phyloP scores from a whole-genome alignment of 495 filamentous ascomycete genomes.

The Parachaetomium inaequale region DNA sequence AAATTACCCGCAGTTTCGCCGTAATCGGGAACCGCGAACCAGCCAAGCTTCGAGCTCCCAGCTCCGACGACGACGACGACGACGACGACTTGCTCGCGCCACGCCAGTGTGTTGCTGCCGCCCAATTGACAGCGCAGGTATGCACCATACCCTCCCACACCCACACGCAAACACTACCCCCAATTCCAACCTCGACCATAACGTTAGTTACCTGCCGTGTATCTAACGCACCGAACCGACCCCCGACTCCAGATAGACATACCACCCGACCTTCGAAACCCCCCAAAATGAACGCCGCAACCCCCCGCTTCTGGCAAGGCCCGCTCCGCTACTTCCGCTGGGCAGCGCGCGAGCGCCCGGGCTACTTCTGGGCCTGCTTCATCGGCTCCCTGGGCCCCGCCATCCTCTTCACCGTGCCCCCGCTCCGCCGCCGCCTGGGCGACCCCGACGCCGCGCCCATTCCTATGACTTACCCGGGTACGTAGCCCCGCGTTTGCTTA shows the following conservation, averaged over 20 bases:
- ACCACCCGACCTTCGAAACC: not conserved
- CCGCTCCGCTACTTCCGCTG: conserved; percentile 83
- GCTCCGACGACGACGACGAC: conserved; percentile 1
- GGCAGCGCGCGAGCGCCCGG: conserved; percentile 80
- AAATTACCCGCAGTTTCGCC: conserved; percentile 27
- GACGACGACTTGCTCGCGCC: conserved; percentile 3
- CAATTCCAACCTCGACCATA: not conserved
- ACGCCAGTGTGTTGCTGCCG: conserved; percentile 3
- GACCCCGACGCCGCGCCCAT: conserved; percentile 66
- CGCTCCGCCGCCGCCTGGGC: conserved; percentile 63
- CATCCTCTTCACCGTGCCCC: conserved; percentile 62
- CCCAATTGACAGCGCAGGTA: conserved; percentile 9
- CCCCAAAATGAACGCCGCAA: conserved; percentile 52
- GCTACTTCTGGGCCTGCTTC: conserved; percentile 77
- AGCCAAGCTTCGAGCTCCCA: conserved; percentile 8
- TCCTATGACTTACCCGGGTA: conserved; percentile 90
- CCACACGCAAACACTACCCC: not conserved
- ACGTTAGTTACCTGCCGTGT: no score
- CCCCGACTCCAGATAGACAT: not conserved
- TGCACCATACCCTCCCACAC: not conserved
- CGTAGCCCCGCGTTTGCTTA: conserved; percentile 29
- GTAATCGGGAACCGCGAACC: conserved; percentile 13
- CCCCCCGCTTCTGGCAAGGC: conserved; percentile 74
- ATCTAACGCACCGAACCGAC: not conserved
- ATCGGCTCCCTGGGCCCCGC: conserved; percentile 71